A percentile compares a stretch with the other conserved stretches of the same genome.
phyloP scores from a whole-genome alignment of 106 monocot genomes.

The Phalaenopsis aphrodite region DNA sequence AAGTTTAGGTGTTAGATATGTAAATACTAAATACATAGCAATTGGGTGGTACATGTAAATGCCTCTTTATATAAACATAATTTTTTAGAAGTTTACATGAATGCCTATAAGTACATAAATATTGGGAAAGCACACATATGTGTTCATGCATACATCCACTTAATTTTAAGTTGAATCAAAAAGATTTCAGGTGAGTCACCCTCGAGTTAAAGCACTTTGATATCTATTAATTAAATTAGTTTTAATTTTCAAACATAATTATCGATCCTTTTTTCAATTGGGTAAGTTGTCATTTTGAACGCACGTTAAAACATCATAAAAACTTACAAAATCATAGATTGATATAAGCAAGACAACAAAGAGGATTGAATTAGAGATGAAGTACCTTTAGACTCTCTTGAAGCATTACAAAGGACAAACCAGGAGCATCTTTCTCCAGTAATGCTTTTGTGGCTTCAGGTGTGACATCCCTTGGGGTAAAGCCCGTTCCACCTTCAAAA shows the following conservation, averaged over 20 bases:
- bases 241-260: background rate
- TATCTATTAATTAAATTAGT: background rate
- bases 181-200: background rate
- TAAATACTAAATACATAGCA: too few relatives aligned
- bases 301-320: background rate
- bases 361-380: background rate
- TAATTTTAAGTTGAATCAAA: background rate
- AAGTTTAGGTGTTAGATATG: too few relatives aligned
- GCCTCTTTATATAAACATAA: too few relatives aligned
- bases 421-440: slow-evolving; percentile 79
- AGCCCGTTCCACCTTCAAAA: slow-evolving; percentile 87
- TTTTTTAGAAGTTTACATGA: too few relatives aligned
- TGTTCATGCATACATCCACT: background rate
- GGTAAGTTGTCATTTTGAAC: background rate
- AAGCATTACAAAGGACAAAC: slow-evolving; percentile 77
- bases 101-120: too few relatives aligned
- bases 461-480: slow-evolving; percentile 94
- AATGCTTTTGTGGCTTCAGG: slow-evolving; percentile 88
- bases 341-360: background rate
- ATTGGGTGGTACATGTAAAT: too few relatives aligned
- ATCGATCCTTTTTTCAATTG: background rate
- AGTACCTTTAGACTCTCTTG: slow-evolving; percentile 88
- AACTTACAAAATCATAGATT: background rate
- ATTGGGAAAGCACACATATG: too few relatives aligned
- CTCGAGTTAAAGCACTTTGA: background rate